Evolutionary conservation across 768 basidiomycete genomes (phyloP), one percentile per base, ranked within the genome.

Genomic region (Tricholoma sp.): DNA sequence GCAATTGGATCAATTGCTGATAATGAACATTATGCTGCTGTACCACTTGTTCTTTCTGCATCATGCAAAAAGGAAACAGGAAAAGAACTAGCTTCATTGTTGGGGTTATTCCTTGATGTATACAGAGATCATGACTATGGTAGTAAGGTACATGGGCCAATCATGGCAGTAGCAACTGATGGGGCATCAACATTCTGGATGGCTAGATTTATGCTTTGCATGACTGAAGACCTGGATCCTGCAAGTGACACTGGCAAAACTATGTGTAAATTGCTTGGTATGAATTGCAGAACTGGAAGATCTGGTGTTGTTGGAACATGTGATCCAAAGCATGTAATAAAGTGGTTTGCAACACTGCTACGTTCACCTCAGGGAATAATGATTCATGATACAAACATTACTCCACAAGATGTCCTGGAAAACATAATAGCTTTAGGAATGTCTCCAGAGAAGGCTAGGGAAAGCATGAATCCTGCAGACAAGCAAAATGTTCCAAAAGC

Each of bases 251-350:
- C 2, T 57, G 49, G 49, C 3, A 27, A 50, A 27, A 18, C 24
- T 3, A 3, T 50, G 9, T 50, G 24, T 16, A 27, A 50, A 8
- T 2, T 50, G 2, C 6, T 7, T 2, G 70, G 70, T 1, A 34
- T 73, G 4, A 71, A 71, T 52, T 45, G 21, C 9, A 32, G 56
- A 2, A 68, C 68, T 3, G 64, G 64, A 0, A 8, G 29, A 34
- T 5, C 61, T 53, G 62, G 61, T 6, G n/a, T 67, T 0, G 4
- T 66, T 14, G 59, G 50, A 5, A 66, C 66, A 16, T 66, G 60
- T 55, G 69, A 69, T 63, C 68, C 65, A 8, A 70, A 69, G 52
- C 71, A 72, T 58, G 61, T 72, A 4, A 41, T 64, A 32, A 72
- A 72, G 55, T 59, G 65, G 6, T 65, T 67, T 59, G 70, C 64